Evolutionary conservation across 257 asterid species (phyloP), one percentile per base, ranked within the genome.

Genomic region (Verbena officinalis): DNA sequence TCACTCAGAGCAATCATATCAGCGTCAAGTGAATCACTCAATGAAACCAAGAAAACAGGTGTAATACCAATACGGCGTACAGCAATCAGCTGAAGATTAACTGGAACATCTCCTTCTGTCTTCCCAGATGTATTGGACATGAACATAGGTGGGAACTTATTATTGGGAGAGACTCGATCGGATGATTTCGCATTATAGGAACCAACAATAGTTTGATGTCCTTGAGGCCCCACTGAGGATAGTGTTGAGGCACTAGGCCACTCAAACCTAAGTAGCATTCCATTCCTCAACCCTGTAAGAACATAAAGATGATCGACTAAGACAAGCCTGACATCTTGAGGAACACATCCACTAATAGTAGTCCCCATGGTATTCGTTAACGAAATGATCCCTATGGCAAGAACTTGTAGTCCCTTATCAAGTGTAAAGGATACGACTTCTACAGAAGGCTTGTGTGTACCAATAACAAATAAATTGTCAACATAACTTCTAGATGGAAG

Each of bases 191-290:
- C 61, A 59, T 77, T 65, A 65, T 78, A 75, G 62, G 88, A 80
- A 73, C 76, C 70, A 65, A 65, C 75, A 57, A 49, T 49, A 73
- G 69, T 13, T 65, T 64, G 83, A 40, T 77, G 85, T 62, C 68
- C 55, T 61, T 75, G 50, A n/a, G 81, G 51, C 64, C 67, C 78
- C 10, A 64, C 20, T 43, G 83, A 72, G 55, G 74, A 69, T 52
- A 63, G 34, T 58, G 82, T 73, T 31, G 88, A 62, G 31, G 55
- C 59, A 70, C 80, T 68, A 68, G 97, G 95, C 99, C 99, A 93
- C 87, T 93, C 99, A 83, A 90, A 93, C 77, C 99, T 86, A 76
- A 93, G 99, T 49, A 93, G 83, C 97, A 93, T 93, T 55, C 99
- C 99, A 17, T 93, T 93, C 86, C 97, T 88, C 75, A 93, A 81